Conservation (phyloP, 768 basidiomycete species). For the Auricularia sp. region DNA sequence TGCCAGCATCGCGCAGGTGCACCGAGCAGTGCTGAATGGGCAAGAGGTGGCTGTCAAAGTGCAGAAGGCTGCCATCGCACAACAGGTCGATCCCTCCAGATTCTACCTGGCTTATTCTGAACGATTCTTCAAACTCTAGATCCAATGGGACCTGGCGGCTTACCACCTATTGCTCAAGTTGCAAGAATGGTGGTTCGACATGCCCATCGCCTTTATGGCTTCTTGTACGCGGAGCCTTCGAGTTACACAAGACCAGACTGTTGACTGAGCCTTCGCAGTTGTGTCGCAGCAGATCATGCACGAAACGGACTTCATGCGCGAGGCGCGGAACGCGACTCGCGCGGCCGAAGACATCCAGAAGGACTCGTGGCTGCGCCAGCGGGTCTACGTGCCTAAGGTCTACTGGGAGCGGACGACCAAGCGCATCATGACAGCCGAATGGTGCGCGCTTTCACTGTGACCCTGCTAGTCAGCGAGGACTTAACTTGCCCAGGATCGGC, state of each 20-base stretch:
- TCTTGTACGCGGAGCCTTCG: neutral
- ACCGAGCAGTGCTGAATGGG: constrained; percentile 53
- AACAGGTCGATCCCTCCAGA: constrained; percentile 41
- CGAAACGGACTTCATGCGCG: constrained; percentile 74
- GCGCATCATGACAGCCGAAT: constrained; percentile 75
- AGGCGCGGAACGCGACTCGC: constrained; percentile 65
- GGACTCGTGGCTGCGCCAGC: constrained; percentile 38
- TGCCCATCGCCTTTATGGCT: constrained; percentile 24
- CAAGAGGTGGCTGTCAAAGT: constrained; percentile 77
- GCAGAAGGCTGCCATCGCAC: constrained; percentile 81
- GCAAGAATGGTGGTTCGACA: constrained; percentile 30
- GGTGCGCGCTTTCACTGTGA: too few species aligned
- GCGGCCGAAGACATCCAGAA: constrained; percentile 66
- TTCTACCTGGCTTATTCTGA: too few species aligned
- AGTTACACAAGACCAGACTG: neutral
- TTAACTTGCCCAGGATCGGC: neutral
- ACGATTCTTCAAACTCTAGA: constrained; percentile 14
- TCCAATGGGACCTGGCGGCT: constrained; percentile 23
- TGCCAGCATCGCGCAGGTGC: constrained; percentile 90
- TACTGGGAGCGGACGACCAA: constrained; percentile 64
- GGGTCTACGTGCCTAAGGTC: constrained; percentile 29
- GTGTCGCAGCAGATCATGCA: constrained; percentile 69
- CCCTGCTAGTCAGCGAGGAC: neutral
- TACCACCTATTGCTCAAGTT: constrained; percentile 24
- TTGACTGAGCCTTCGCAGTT: constrained; percentile 13